phyloP scores from a whole-genome alignment of 345 rosid genomes.

The Pistacia atlantica region DNA sequence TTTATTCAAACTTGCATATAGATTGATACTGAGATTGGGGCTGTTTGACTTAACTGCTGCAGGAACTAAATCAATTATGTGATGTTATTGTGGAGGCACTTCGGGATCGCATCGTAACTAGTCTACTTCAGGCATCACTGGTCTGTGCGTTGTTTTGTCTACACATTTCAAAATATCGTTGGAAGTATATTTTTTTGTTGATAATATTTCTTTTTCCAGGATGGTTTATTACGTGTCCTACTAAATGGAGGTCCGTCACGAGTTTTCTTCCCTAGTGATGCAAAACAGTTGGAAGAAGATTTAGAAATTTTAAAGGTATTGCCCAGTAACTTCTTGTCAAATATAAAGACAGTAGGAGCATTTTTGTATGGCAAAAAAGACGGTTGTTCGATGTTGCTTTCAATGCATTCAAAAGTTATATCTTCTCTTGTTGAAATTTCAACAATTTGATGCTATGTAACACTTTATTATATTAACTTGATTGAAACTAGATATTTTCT shows the following conservation, averaged over 20 bases:
- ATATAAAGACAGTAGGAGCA: background rate
- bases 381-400: constrained; percentile 3
- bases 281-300: constrained; percentile 83
- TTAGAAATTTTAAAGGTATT: constrained; percentile 84
- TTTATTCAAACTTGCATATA: background rate
- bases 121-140: constrained; percentile 51
- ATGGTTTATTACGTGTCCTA: constrained; percentile 83
- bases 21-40: constrained; percentile 9
- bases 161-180: background rate
- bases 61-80: constrained; percentile 91
- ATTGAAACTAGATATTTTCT: background rate
- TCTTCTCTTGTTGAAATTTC: background rate
- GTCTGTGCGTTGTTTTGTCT: no score
- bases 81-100: constrained; percentile 79
- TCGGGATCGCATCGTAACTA: constrained; percentile 90
- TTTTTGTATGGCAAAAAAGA: background rate
- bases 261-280: constrained; percentile 66
- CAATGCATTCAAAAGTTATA: background rate
- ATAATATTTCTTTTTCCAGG: constrained; percentile 47
- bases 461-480: background rate
- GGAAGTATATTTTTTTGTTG: constrained; percentile 16
- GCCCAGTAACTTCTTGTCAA: background rate
- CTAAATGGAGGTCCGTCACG: constrained; percentile 88
- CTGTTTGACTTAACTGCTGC: constrained; percentile 30
- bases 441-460: background rate